Evolutionary conservation across 2,329 filamentous ascomycete genomes (phyloP).

Genomic region (Claviceps spartinae): DNA sequence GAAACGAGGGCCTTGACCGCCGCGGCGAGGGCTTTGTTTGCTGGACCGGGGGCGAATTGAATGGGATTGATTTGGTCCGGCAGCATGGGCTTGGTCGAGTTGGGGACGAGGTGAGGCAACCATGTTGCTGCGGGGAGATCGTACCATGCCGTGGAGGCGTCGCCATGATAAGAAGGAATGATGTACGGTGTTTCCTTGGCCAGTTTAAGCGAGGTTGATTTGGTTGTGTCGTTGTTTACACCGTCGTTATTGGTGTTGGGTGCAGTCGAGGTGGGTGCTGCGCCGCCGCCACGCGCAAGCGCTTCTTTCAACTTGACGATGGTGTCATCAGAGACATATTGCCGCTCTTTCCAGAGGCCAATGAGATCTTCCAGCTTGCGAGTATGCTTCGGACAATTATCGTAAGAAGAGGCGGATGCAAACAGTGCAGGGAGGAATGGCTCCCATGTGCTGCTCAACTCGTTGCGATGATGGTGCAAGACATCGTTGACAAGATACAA

Average conservation of each 20-base stretch:
- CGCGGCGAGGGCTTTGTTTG: slow-evolving; percentile 48
- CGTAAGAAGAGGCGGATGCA: slow-evolving; percentile 41
- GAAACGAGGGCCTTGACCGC: slow-evolving; percentile 59
- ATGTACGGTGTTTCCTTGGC: slow-evolving; percentile 50
- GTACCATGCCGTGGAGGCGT: slow-evolving; percentile 59
- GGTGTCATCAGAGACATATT: slow-evolving; percentile 43
- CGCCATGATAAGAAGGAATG: slow-evolving; percentile 66
- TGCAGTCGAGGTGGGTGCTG: slow-evolving; percentile 9
- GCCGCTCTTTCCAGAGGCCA: slow-evolving; percentile 54
- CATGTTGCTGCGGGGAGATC: slow-evolving; percentile 73
- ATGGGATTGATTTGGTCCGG: slow-evolving; percentile 57
- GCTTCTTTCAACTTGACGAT: slow-evolving; percentile 46
- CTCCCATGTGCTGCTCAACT: slow-evolving; percentile 44
- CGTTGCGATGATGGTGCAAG: slow-evolving; percentile 49
- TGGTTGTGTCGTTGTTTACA: background rate
- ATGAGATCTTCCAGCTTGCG: slow-evolving; percentile 52
- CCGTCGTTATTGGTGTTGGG: slow-evolving; percentile 5
- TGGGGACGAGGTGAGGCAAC: slow-evolving; percentile 63
- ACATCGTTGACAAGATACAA: slow-evolving; percentile 70
- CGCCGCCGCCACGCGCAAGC: slow-evolving; percentile 27
- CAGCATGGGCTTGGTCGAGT: slow-evolving; percentile 62
- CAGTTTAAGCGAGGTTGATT: slow-evolving; percentile 18
- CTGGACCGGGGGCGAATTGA: slow-evolving; percentile 54
- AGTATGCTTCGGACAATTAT: slow-evolving; percentile 50
- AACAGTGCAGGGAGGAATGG: slow-evolving; percentile 49